Conservation (phyloP, 106 monocot species). For the Triglochin maritima region DNA sequence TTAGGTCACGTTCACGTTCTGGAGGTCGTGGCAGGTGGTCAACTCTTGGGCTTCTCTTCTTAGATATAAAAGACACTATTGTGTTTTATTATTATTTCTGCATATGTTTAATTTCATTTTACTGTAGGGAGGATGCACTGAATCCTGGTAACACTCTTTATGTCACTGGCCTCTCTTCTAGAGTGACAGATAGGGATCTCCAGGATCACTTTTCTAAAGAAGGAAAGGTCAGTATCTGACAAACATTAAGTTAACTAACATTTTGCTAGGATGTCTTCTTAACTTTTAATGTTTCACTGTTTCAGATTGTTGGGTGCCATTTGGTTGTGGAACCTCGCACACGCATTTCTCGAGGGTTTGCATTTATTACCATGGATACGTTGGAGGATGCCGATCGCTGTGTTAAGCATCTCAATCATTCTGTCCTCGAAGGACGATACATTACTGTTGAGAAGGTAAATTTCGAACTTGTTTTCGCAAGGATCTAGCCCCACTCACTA, state of each 20-base stretch:
- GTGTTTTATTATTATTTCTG: neutral
- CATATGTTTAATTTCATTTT: neutral
- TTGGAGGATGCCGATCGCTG: conserved; percentile 78
- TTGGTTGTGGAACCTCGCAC: conserved; percentile 78
- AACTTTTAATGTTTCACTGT: neutral
- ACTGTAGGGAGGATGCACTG: conserved; percentile 16
- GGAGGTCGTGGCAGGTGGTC: conserved; percentile 35
- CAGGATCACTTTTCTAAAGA: conserved; percentile 77
- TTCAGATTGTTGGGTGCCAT: conserved; percentile 45
- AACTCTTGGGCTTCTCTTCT: neutral
- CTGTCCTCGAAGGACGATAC: conserved; percentile 70
- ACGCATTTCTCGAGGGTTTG: conserved; percentile 78
- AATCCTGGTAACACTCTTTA: conserved; percentile 88
- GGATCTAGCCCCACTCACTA: conserved; percentile 1
- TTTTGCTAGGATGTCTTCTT: neutral
- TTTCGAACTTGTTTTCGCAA: neutral
- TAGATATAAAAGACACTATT: neutral
- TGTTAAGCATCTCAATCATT: conserved; percentile 72
- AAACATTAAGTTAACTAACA: neutral
- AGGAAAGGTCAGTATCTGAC: conserved; percentile 52
- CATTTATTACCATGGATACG: conserved; percentile 82
- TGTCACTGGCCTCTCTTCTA: conserved; percentile 83
- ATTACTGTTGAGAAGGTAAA: conserved; percentile 90
- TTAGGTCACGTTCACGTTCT: conserved; percentile 30
- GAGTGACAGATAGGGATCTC: conserved; percentile 75